phyloP scores from a whole-genome alignment of 176 grass and related monocot species.

The Musa acuminata region DNA sequence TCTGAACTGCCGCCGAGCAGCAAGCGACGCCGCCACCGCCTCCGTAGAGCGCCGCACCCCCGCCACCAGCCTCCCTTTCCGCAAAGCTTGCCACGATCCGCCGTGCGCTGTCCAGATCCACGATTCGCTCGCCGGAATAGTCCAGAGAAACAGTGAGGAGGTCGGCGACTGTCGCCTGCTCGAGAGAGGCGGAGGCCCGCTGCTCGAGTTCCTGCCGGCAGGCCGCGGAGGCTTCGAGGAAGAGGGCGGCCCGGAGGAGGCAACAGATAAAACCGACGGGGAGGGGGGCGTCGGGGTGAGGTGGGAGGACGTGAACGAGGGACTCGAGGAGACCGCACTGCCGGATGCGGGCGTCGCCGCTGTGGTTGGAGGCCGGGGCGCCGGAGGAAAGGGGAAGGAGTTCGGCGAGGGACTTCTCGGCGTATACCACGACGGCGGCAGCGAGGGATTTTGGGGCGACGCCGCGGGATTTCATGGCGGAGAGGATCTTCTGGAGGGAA shows the following conservation, averaged over 20 bases:
- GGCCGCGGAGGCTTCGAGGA: conserved; percentile 15
- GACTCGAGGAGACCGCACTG: conserved; percentile 34
- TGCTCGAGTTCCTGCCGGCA: conserved; percentile 56
- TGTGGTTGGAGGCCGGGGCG: background rate
- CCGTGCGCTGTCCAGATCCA: conserved; percentile 43
- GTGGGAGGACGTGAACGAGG: conserved; percentile 41
- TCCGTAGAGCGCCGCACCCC: background rate
- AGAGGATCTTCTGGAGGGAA: conserved; percentile 50
- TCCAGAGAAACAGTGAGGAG: conserved; percentile 47
- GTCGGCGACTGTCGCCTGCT: conserved; percentile 40
- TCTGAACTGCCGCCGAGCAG: conserved; percentile 34
- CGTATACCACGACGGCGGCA: conserved; percentile 27
- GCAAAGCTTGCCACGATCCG: conserved; percentile 52
- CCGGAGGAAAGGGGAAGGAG: background rate
- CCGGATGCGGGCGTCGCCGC: background rate
- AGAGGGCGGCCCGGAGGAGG: conserved; percentile 43
- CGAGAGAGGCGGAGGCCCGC: conserved; percentile 46
- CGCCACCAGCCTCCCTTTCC: conserved; percentile 18
- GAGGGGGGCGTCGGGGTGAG: conserved; percentile 26
- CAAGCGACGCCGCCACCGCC: conserved; percentile 10
- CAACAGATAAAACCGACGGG: conserved; percentile 51
- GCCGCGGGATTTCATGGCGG: conserved; percentile 33
- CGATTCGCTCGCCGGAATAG: conserved; percentile 25
- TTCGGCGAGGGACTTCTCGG: conserved; percentile 36
- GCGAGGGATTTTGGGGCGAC: conserved; percentile 31